Percentiles rank a stretch among this genome's conserved stretches.
These are phyloP conservation scores for Solanum sejunctum DNA, from an alignment of 257 asterid species.

Conservation along the genomic window DNA sequence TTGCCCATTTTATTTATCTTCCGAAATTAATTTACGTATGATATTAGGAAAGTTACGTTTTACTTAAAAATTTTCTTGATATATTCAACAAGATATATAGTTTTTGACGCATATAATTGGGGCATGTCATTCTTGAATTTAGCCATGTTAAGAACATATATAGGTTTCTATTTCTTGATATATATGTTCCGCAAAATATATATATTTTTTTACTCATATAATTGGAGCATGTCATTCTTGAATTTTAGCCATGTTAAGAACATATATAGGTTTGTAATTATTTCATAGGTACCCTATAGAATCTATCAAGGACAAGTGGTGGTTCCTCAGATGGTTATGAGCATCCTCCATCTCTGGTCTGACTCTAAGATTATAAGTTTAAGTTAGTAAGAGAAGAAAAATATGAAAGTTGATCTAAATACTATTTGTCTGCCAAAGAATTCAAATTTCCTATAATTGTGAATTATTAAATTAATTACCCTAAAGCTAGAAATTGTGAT, in stretches of 20 bases:
- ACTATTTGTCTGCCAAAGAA: background rate
- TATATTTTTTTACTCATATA: background rate
- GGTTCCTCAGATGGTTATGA: background rate
- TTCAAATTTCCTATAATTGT: background rate
- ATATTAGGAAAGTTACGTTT: background rate
- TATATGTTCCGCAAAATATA: no score
- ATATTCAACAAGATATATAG: background rate
- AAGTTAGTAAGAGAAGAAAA: background rate
- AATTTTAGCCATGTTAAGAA: background rate
- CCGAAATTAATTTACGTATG: no score
- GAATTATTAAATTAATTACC: background rate
- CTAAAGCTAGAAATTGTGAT: background rate
- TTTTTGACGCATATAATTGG: no score
- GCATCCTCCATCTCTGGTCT: background rate
- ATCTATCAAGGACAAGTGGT: background rate
- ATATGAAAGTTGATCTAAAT: background rate
- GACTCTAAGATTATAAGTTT: background rate
- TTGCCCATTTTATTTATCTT: background rate
- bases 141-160: no score
- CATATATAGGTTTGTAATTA: background rate
- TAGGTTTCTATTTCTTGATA: no score
- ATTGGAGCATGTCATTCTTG: background rate
- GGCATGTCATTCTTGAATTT: no score
- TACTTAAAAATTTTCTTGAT: background rate
- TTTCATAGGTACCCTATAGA: no score